Evolutionary conservation across 345 rosid genomes (phyloP).

Genomic region (Brassica carinata): DNA sequence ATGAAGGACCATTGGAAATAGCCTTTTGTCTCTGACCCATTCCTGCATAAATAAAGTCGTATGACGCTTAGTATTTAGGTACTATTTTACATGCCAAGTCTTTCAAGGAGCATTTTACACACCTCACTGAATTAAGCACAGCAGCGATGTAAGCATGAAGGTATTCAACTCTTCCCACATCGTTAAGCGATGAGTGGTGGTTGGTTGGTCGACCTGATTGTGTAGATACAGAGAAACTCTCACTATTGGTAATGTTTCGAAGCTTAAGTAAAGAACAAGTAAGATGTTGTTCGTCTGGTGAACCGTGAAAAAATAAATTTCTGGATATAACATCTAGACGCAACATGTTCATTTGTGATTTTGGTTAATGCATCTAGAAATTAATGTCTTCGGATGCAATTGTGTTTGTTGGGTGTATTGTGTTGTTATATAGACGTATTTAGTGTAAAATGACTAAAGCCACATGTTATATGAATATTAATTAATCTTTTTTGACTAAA

Average conservation of each 20-base stretch:
- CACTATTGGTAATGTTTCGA: background rate
- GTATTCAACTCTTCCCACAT: constrained; percentile 34
- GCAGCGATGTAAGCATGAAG: constrained; percentile 41
- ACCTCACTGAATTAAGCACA: constrained; percentile 50
- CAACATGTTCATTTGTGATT: too few species aligned
- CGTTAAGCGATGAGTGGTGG: background rate
- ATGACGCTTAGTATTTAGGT: too few species aligned
- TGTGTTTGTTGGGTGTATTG: too few species aligned
- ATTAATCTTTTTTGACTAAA: too few species aligned
- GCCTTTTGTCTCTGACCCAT: constrained; percentile 50
- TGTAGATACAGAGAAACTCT: background rate
- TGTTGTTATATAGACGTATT: too few species aligned
- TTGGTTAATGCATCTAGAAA: too few species aligned
- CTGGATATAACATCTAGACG: too few species aligned
- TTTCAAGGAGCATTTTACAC: background rate
- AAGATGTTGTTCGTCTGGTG: too few species aligned
- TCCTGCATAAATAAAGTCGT: constrained; percentile 22
- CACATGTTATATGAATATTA: too few species aligned
- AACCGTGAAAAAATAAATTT: too few species aligned
- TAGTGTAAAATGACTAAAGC: too few species aligned
- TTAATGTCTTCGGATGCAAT: too few species aligned
- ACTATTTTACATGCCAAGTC: background rate
- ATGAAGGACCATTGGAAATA: constrained; percentile 55
- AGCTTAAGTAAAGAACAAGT: background rate
- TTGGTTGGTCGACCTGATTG: constrained; percentile 35